phyloP scores from a whole-genome alignment of 73 alveolate species.

The Paramecium biaurelia region DNA sequence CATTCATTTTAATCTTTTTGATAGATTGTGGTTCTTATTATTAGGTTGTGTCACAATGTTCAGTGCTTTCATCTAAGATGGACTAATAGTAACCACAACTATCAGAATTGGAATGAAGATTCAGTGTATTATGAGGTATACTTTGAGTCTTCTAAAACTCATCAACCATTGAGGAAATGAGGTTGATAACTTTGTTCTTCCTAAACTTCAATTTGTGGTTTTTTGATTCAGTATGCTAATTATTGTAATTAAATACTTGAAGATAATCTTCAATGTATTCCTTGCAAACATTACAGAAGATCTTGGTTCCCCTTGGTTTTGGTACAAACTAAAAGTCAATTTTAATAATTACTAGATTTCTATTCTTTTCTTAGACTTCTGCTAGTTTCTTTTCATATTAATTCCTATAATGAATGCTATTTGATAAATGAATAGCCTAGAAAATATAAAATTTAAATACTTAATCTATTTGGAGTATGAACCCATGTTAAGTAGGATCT shows the following conservation, averaged over 20 bases:
- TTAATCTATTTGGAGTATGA: neutral
- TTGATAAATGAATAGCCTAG: neutral
- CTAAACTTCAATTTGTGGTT: conserved; percentile 13
- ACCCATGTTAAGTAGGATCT: conserved; percentile 25
- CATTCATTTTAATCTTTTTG: neutral
- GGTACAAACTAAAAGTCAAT: neutral
- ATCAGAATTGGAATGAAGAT: neutral
- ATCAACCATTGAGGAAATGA: conserved; percentile 1
- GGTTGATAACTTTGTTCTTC: neutral
- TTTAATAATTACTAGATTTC: neutral
- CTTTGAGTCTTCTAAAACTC: conserved; percentile 34
- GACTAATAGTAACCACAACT: neutral
- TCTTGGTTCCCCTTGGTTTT: neutral
- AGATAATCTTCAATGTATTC: neutral
- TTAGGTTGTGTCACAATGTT: neutral
- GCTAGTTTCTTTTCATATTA: neutral
- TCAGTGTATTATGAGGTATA: conserved; percentile 5
- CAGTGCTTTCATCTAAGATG: conserved; percentile 30
- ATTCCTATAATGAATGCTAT: neutral
- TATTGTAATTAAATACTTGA: neutral
- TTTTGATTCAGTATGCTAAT: neutral
- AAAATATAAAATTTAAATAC: neutral
- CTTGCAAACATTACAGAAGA: conserved; percentile 23
- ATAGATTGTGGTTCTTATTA: neutral
- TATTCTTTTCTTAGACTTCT: neutral